Conservation (phyloP, 2,329 filamentous ascomycete species). For the Gremmenia infestans region DNA sequence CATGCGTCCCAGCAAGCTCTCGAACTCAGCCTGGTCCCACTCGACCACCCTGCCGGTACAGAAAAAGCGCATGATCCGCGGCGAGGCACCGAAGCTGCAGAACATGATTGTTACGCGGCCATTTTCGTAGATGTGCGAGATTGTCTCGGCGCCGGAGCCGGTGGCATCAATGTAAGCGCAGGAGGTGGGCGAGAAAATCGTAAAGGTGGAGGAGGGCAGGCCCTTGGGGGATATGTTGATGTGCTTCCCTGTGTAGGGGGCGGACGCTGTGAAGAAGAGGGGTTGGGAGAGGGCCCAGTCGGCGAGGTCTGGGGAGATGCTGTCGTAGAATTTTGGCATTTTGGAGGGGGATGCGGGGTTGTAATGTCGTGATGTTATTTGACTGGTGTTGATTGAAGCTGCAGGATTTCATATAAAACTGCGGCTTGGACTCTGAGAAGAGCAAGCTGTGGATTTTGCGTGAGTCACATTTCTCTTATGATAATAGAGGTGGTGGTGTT, state of each 20-base stretch:
- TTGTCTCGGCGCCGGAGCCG: conserved; percentile 71
- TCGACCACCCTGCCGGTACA: conserved; percentile 56
- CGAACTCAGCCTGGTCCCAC: conserved; percentile 48
- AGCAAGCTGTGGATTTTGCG: no score
- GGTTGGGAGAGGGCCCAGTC: conserved; percentile 63
- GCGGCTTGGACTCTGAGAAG: neutral
- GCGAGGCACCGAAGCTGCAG: conserved; percentile 55
- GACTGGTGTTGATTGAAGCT: neutral
- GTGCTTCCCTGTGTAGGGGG: conserved; percentile 61
- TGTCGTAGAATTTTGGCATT: conserved; percentile 57
- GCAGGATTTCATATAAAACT: neutral
- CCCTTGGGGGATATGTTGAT: conserved; percentile 79
- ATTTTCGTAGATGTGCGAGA: conserved; percentile 72
- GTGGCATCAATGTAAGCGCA: conserved; percentile 69
- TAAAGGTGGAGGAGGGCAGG: conserved; percentile 55
- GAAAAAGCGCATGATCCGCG: conserved; percentile 61
- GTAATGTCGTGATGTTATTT: neutral
- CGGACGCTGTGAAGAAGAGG: conserved; percentile 71
- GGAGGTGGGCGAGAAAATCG: conserved; percentile 49
- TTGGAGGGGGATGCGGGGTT: conserved; percentile 2
- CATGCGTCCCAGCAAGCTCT: conserved; percentile 40
- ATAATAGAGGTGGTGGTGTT: neutral
- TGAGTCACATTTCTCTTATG: no score
- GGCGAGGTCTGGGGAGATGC: conserved; percentile 50
- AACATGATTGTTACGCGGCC: conserved; percentile 72